Conservation (phyloP, 306 rosid genomes). For the Calophaca sinica region DNA sequence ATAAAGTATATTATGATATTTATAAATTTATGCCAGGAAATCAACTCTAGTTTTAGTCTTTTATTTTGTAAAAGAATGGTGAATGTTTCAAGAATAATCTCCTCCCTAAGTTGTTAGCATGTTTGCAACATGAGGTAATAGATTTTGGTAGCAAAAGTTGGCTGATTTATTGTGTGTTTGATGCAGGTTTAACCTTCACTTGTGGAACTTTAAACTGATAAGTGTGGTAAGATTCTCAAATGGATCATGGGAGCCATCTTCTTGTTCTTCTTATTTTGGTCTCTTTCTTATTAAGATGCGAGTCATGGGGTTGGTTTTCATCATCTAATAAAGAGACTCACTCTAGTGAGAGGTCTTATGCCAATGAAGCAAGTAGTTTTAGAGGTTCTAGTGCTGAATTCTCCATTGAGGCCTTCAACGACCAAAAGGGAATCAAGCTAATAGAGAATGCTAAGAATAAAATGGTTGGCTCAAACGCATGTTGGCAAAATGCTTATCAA, state of each 20-base stretch:
- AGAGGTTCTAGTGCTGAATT: conserved; percentile 63
- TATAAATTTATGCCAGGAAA: no score
- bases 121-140: no score
- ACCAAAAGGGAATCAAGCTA: conserved; percentile 58
- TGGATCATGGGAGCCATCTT: conserved; percentile 43
- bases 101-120: no score
- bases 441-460: conserved; percentile 65
- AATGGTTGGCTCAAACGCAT: conserved; percentile 59
- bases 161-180: neutral
- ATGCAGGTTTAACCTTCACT: conserved; percentile 44
- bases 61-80: no score
- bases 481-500: conserved; percentile 78
- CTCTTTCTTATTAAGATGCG: conserved; percentile 39
- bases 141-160: no score
- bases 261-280: conserved; percentile 48
- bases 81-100: no score
- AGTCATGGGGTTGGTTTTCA: conserved; percentile 73
- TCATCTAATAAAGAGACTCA: conserved; percentile 47
- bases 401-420: conserved; percentile 61
- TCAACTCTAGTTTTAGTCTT: no score
- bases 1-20: no score
- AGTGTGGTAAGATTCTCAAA: conserved; percentile 31
- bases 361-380: no score
- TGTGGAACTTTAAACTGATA: neutral
- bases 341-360: no score